Conservation (phyloP, 306 rosid species). For the Geum urbanum region DNA sequence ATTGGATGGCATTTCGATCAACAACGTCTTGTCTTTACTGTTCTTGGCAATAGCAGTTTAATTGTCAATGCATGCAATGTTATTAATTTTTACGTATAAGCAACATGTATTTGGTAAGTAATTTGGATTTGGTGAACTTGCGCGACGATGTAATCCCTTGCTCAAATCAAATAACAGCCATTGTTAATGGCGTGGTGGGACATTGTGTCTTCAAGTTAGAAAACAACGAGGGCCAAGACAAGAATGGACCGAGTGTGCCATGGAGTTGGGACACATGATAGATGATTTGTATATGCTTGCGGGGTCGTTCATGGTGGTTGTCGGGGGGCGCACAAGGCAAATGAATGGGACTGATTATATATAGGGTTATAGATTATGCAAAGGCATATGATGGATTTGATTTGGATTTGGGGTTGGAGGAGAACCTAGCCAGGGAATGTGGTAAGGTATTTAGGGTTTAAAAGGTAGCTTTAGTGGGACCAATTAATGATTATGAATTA, state of each 20-base stretch:
- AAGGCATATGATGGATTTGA: conserved; percentile 28
- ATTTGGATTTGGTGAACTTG: too few species aligned
- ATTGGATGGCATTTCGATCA: too few species aligned
- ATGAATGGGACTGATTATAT: conserved; percentile 63
- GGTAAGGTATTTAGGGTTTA: conserved; percentile 16
- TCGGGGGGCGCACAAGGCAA: conserved; percentile 54
- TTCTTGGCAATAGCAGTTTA: too few species aligned
- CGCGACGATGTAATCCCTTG: too few species aligned
- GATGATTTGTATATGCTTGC: conserved; percentile 48
- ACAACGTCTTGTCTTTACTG: too few species aligned
- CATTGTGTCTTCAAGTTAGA: conserved; percentile 44
- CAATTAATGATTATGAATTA: conserved; percentile 10
- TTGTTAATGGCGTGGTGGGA: conserved; percentile 46
- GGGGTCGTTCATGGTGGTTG: conserved; percentile 64
- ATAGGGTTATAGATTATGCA: conserved; percentile 31
- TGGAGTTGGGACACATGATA: conserved; percentile 63
- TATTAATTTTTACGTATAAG: too few species aligned
- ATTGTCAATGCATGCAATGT: too few species aligned
- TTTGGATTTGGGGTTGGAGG: conserved; percentile 20
- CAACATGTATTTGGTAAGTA: background rate
- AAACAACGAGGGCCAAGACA: conserved; percentile 26
- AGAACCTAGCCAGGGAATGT: conserved; percentile 12
- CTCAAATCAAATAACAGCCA: background rate
- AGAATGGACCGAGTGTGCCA: conserved; percentile 50
- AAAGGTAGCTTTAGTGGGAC: conserved; percentile 26